A percentile compares a stretch with the other conserved stretches of the same genome.
Evolutionary conservation across 805 yeast genomes (phyloP).

Genomic region (Cyberlindnera petersonii): DNA sequence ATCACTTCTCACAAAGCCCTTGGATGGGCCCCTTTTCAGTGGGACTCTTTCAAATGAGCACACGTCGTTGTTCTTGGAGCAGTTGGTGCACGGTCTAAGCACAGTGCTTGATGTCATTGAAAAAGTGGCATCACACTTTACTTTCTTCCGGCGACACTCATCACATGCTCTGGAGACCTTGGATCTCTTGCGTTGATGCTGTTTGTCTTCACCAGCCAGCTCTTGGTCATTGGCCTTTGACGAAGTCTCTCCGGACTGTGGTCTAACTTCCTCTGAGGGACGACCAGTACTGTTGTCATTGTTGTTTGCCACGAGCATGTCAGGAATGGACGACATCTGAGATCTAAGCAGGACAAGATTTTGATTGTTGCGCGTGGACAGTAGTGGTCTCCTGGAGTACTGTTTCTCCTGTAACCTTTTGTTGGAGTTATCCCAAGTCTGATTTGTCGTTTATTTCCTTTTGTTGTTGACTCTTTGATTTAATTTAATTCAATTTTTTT

Average conservation of each 20-base stretch:
- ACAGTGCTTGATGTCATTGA: constrained; percentile 41
- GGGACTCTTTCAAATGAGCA: constrained; percentile 73
- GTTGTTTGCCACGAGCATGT: constrained; percentile 8
- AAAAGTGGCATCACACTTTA: constrained; percentile 63
- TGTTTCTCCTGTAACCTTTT: background rate
- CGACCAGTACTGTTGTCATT: too few relatives aligned
- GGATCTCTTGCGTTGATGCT: constrained; percentile 48
- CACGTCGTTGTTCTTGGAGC: constrained; percentile 52
- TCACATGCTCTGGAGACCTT: constrained; percentile 83
- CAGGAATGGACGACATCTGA: constrained; percentile 13
- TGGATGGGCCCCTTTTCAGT: constrained; percentile 74
- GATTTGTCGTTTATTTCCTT: too few relatives aligned
- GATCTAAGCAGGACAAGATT: too few relatives aligned
- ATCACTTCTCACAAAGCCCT: constrained; percentile 47
- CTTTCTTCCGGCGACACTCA: constrained; percentile 69
- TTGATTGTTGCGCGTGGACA: background rate
- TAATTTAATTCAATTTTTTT: too few relatives aligned
- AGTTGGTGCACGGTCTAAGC: constrained; percentile 56
- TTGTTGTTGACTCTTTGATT: too few relatives aligned
- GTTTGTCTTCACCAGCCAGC: constrained; percentile 3
- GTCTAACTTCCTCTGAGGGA: too few relatives aligned
- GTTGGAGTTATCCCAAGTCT: too few relatives aligned
- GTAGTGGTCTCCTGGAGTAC: background rate
- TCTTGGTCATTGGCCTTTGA: constrained; percentile 1
- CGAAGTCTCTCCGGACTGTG: constrained; percentile 1